Conservation (phyloP, 2,329 filamentous ascomycete genomes). For the Colletotrichum musicola region DNA sequence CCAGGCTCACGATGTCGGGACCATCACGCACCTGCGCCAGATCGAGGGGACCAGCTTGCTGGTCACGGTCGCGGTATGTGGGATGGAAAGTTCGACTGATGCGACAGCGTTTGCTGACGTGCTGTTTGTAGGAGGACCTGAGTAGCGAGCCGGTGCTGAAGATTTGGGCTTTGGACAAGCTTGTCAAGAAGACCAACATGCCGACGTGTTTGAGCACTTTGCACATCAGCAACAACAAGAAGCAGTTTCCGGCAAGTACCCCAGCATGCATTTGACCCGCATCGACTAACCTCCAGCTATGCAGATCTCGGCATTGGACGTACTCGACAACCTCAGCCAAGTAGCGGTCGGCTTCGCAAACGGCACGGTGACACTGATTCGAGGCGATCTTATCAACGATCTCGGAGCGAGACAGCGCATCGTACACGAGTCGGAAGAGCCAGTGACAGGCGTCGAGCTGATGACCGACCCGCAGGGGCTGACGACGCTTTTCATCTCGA, state of each 20-base stretch:
- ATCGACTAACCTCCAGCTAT: neutral
- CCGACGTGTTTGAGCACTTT: constrained; percentile 91
- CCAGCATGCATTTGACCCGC: too few species aligned
- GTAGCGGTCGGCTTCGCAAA: constrained; percentile 96
- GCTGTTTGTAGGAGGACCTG: constrained; percentile 77
- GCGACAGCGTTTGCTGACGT: neutral
- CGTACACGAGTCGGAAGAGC: constrained; percentile 96
- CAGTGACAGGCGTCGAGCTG: constrained; percentile 91
- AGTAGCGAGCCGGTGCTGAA: constrained; percentile 90
- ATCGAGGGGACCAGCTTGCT: constrained; percentile 88
- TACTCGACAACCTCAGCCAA: constrained; percentile 89
- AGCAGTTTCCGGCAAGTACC: constrained; percentile 84
- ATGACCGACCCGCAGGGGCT: constrained; percentile 65
- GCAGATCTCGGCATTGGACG: constrained; percentile 88
- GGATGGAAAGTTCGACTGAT: neutral
- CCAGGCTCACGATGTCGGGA: constrained; percentile 83
- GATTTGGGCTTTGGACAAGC: constrained; percentile 96
- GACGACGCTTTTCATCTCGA: constrained; percentile 91
- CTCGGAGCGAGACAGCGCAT: constrained; percentile 93
- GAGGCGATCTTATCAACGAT: constrained; percentile 95
- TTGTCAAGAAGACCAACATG: constrained; percentile 91
- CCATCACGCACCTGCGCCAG: constrained; percentile 93
- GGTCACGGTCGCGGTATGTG: constrained; percentile 77
- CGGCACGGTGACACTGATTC: constrained; percentile 91
- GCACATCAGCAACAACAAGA: constrained; percentile 87